A percentile compares a stretch with the other conserved stretches of the same genome.
phyloP scores from a whole-genome alignment of 768 basidiomycete species.

The Lactarius deliciosus region DNA sequence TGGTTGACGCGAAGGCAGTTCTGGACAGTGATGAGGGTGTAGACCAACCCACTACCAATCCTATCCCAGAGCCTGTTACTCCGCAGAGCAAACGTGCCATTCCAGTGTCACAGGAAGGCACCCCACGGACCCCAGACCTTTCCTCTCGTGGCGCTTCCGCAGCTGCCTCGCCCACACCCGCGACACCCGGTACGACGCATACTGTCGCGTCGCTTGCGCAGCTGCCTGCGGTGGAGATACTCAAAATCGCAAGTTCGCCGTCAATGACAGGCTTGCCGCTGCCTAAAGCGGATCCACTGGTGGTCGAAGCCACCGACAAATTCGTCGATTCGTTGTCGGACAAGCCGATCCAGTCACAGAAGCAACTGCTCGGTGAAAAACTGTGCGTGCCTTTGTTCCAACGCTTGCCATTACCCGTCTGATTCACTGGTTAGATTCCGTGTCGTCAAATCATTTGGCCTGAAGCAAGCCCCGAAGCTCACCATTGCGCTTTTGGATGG shows the following conservation, averaged over 20 bases:
- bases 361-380: slow-evolving; percentile 81
- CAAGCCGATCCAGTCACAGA: slow-evolving; percentile 73
- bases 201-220: slow-evolving; percentile 71
- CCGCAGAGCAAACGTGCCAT: slow-evolving; percentile 55
- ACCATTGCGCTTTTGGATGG: slow-evolving; percentile 81
- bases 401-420: slow-evolving; percentile 19
- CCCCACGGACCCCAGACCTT: slow-evolving; percentile 74
- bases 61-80: slow-evolving; percentile 45
- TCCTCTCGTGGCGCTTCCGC: slow-evolving; percentile 75
- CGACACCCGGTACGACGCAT: slow-evolving; percentile 55
- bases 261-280: slow-evolving; percentile 40
- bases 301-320: slow-evolving; percentile 58
- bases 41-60: slow-evolving; percentile 41
- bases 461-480: slow-evolving; percentile 84
- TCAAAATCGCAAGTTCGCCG: slow-evolving; percentile 58
- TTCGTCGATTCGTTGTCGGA: slow-evolving; percentile 63
- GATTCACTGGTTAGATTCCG: slow-evolving; percentile 42
- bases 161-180: slow-evolving; percentile 66
- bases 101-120: slow-evolving; percentile 40
- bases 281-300: slow-evolving; percentile 31
- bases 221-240: slow-evolving; percentile 73
- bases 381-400: slow-evolving; percentile 45
- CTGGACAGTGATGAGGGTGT: slow-evolving; percentile 70
- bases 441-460: slow-evolving; percentile 70
- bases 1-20: slow-evolving; percentile 79